Evolutionary conservation across 306 rosid genomes (phyloP).

Genomic region (Malus sylvestris): DNA sequence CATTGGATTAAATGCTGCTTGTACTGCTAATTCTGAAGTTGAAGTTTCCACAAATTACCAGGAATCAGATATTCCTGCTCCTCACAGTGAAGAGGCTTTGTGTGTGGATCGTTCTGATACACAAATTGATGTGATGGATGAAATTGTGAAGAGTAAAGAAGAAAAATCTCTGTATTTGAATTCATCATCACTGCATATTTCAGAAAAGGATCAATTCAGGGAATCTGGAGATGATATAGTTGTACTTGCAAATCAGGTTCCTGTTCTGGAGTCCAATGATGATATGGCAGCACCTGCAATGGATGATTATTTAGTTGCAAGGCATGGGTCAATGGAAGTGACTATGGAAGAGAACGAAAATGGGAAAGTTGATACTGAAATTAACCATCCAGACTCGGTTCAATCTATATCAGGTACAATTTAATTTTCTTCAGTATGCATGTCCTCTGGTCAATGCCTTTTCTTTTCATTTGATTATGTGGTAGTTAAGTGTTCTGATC

Average conservation of each 20-base stretch:
- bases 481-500: background rate
- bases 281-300: slow-evolving; percentile 5
- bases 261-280: slow-evolving; percentile 18
- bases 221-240: slow-evolving; percentile 20
- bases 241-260: slow-evolving; percentile 24
- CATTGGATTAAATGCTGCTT: slow-evolving; percentile 13
- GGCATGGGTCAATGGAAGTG: slow-evolving; percentile 15
- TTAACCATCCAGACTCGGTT: slow-evolving; percentile 17
- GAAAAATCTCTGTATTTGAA: slow-evolving; percentile 3
- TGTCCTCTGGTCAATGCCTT: background rate
- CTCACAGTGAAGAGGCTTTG: slow-evolving; percentile 12
- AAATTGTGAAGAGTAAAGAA: slow-evolving; percentile 19
- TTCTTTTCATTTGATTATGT: background rate
- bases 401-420: slow-evolving; percentile 38
- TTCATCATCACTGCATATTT: slow-evolving; percentile 13
- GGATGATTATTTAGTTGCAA: slow-evolving; percentile 24
- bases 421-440: background rate
- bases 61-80: slow-evolving; percentile 17
- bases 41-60: slow-evolving; percentile 15
- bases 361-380: slow-evolving; percentile 22
- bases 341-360: slow-evolving; percentile 33
- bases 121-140: slow-evolving; percentile 12
- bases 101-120: slow-evolving; percentile 20
- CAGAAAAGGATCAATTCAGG: slow-evolving; percentile 17
- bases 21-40: slow-evolving; percentile 17